Evolutionary conservation across 1,284 basidiomycete species (phyloP), one percentile per base, ranked within the genome.

Genomic region (Fomitopsis pinicola): DNA sequence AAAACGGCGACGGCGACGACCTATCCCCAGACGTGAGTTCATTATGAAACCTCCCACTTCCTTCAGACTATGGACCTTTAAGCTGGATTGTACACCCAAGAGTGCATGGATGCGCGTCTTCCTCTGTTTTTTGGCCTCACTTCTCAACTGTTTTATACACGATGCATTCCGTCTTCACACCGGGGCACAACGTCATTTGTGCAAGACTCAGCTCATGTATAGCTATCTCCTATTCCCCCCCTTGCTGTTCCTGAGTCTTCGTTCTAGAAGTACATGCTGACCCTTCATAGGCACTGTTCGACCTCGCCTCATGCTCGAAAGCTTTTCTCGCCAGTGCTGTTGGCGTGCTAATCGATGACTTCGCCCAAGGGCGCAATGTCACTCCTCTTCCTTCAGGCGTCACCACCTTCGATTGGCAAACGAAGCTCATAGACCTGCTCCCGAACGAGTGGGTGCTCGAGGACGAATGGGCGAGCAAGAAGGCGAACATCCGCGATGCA

Each of bases 281-380:
- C 12, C 12, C 38, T 4, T 28, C 19, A 9, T 59, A 80, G 79
- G 73, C 77, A 0, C 64, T 77, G 28, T 80, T 80, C 63, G 68
- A 65, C 2, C 74, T 82, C 45, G 80, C 72, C 1, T 81, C 79
- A 15, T 79, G 77, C 65, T 78, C 79, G 1, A 82, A 82, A 62
- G 73, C 79, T 0, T 81, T 82, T 66, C 72, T 77, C 0, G 69
- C 73, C 0, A 64, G 75, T 2, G 68, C 77, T 0, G 44, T 80
- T 3, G 79, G 78, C 0, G 67, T 80, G 12, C 57, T 69, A 15
- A 68, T 69, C 30, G 64, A 69, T 10, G 68, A 69, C 61, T 69
- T 62, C 42, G 65, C 63, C 1, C 57, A 62, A 1, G 67, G 64
- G 5, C 60, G 66, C n/a, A 68, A 69, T 45, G 58, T 59, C 4